phyloP scores from a whole-genome alignment of 176 grass and related monocot genomes.

The Secale cereale region DNA sequence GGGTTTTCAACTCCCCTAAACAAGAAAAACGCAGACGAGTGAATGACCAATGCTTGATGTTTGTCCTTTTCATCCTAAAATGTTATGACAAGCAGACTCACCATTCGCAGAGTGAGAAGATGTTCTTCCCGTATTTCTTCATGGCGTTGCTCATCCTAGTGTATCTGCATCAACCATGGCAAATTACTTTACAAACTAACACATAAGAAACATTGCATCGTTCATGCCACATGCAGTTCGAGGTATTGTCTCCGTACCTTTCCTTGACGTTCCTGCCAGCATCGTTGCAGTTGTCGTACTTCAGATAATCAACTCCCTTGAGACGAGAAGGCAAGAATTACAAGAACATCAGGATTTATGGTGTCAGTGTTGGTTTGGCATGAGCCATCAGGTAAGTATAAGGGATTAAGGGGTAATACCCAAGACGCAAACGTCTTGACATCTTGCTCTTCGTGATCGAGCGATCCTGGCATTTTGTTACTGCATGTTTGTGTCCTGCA shows the following conservation, averaged over 20 bases:
- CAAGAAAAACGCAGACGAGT: not conserved
- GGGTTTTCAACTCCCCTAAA: slow-evolving; percentile 71
- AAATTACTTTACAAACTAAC: not conserved
- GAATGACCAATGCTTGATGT: not conserved
- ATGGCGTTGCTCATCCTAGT: slow-evolving; percentile 77
- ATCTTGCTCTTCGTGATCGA: slow-evolving; percentile 87
- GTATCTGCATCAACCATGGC: slow-evolving; percentile 51
- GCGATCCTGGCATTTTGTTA: slow-evolving; percentile 74
- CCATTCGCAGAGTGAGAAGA: slow-evolving; percentile 95
- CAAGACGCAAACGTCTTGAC: slow-evolving; percentile 77
- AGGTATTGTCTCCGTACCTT: slow-evolving; percentile 46
- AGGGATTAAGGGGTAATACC: slow-evolving; percentile 38
- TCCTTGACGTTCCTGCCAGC: slow-evolving; percentile 38
- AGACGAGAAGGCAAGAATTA: not conserved
- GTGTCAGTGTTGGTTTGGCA: not conserved
- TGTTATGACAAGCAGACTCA: slow-evolving; percentile 27
- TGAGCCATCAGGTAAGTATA: not conserved
- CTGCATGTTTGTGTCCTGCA: slow-evolving; percentile 75
- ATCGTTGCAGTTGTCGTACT: slow-evolving; percentile 91
- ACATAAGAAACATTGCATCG: not conserved
- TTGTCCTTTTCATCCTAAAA: not conserved
- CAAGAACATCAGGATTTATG: slow-evolving; percentile 19
- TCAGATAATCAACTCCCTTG: slow-evolving; percentile 89
- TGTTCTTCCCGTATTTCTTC: slow-evolving; percentile 64
- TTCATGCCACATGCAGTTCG: not conserved